phyloP scores from a whole-genome alignment of 129 eudicot genomes.

The Kitagawia praeruptora region DNA sequence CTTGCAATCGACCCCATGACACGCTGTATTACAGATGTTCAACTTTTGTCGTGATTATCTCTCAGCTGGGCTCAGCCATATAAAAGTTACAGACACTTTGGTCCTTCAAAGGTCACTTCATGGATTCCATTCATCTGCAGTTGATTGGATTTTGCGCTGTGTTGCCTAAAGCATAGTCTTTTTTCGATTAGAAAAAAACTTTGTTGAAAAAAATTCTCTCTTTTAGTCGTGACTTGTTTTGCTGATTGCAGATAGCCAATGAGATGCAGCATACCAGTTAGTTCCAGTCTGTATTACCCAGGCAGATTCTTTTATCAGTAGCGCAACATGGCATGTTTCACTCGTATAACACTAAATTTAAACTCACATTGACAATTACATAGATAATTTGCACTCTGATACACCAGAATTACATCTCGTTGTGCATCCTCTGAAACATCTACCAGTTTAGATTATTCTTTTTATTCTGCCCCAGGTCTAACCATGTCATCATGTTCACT shows the following conservation, averaged over 20 bases:
- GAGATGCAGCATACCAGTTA: not conserved
- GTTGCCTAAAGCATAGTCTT: constrained; percentile 1
- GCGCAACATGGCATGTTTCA: not conserved
- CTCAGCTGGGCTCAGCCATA: constrained; percentile 2
- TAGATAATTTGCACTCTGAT: not conserved
- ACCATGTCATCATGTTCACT: not conserved
- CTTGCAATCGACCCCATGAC: not conserved
- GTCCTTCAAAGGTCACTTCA: not conserved
- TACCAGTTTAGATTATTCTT: not conserved
- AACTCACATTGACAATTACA: not conserved
- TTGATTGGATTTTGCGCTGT: not conserved
- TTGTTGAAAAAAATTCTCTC: not conserved
- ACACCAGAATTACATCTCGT: not conserved
- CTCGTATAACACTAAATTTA: not conserved
- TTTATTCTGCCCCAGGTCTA: not conserved
- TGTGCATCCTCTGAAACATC: not conserved
- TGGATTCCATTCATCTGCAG: not conserved
- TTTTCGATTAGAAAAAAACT: not conserved
- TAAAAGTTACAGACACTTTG: constrained; percentile 2
- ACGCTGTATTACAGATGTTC: not conserved
- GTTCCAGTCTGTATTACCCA: not conserved
- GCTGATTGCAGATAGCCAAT: not conserved
- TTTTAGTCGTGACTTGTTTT: not conserved
- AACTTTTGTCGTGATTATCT: not conserved
- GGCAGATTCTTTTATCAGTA: not conserved